Percentiles rank a stretch among this genome's conserved stretches.
Evolutionary conservation across 164 flowering plant genomes (phyloP).

Genomic region (Magnolia kwangsiensis): DNA sequence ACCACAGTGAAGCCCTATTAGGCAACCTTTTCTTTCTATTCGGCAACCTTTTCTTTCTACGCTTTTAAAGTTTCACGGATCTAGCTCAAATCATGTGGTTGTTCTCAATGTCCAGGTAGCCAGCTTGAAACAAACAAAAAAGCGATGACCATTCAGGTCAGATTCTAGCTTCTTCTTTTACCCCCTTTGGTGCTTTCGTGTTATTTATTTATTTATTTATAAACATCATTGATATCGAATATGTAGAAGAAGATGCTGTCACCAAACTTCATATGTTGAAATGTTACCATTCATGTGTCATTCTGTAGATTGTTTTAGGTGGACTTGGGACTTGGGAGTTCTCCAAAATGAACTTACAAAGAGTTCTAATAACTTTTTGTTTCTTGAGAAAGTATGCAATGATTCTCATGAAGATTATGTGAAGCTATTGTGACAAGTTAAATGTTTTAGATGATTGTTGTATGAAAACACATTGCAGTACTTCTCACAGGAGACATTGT

Average conservation of each 20-base stretch:
- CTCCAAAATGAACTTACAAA: neutral
- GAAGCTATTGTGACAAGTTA: too few species aligned
- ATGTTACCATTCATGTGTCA: neutral
- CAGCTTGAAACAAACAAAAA: constrained; percentile 5
- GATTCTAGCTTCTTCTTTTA: neutral
- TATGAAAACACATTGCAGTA: too few species aligned
- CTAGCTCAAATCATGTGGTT: neutral
- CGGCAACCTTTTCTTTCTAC: neutral
- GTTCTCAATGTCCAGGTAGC: constrained; percentile 2
- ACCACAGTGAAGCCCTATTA: neutral
- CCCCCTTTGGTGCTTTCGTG: neutral
- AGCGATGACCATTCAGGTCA: constrained; percentile 9
- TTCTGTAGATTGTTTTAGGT: neutral
- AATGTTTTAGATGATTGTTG: too few species aligned
- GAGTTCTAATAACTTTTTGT: too few species aligned
- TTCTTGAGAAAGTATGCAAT: too few species aligned
- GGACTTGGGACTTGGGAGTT: neutral
- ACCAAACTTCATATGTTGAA: neutral
- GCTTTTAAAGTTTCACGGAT: neutral
- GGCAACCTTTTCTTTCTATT: neutral
- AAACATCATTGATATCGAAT: neutral
- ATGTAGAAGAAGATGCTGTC: neutral
- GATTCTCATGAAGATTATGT: too few species aligned
- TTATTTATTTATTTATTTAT: neutral
- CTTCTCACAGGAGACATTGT: too few species aligned